A percentile compares a stretch with the other conserved stretches of the same genome.
phyloP scores from a whole-genome alignment of 2,329 filamentous ascomycete genomes.

The Botrytis deweyae region DNA sequence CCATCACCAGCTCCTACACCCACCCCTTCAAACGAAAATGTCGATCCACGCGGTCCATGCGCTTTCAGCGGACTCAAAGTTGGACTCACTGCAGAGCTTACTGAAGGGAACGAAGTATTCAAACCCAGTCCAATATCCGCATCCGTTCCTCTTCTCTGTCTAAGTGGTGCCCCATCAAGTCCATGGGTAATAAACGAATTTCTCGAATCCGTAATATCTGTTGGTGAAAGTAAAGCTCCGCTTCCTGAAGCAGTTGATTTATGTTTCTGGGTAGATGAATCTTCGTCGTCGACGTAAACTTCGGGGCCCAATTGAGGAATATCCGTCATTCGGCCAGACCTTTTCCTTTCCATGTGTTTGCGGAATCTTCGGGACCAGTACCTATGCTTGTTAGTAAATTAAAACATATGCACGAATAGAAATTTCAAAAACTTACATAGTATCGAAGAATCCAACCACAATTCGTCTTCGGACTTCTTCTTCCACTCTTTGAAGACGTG shows the following conservation, averaged over 20 bases:
- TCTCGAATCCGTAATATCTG: slow-evolving; percentile 30
- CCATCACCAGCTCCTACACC: slow-evolving; percentile 19
- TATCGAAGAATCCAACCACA: slow-evolving; percentile 95
- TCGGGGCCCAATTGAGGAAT: slow-evolving; percentile 82
- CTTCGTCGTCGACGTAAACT: slow-evolving; percentile 83
- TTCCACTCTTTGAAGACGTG: slow-evolving; percentile 87
- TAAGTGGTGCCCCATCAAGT: slow-evolving; percentile 32
- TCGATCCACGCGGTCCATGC: slow-evolving; percentile 41
- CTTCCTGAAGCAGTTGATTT: slow-evolving; percentile 26
- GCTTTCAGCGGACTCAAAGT: slow-evolving; percentile 28
- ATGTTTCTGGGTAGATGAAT: slow-evolving; percentile 38
- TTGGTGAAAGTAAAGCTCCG: slow-evolving; percentile 31
- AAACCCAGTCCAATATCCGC: slow-evolving; percentile 15
- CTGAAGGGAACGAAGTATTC: slow-evolving; percentile 23
- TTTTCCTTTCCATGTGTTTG: slow-evolving; percentile 69
- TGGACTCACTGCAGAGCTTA: slow-evolving; percentile 27
- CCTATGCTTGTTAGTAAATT: slow-evolving; percentile 43
- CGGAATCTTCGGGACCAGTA: slow-evolving; percentile 85
- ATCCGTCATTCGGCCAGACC: slow-evolving; percentile 70
- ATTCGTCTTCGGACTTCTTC: slow-evolving; percentile 89
- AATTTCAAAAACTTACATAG: slow-evolving; percentile 55
- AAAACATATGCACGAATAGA: background rate
- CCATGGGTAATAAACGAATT: slow-evolving; percentile 37
- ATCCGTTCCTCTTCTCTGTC: slow-evolving; percentile 30
- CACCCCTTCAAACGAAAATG: slow-evolving; percentile 36